Evolutionary conservation across 129 eudicot species (phyloP), one percentile per base, ranked within the genome.

Genomic region (Saussurea involucrata): DNA sequence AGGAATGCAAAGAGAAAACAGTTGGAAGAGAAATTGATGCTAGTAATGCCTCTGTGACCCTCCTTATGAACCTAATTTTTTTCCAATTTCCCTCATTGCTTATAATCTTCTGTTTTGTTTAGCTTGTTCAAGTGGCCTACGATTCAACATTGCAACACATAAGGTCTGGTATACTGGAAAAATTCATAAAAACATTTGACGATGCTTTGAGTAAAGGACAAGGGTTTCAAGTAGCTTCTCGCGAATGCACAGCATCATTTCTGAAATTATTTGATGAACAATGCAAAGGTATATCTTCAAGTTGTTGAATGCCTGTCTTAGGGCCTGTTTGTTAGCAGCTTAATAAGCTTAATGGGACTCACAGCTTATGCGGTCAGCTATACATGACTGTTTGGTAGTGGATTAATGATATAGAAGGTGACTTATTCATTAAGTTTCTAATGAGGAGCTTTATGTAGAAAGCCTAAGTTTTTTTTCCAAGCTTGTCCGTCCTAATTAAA

Each of bases 21-120:
- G 68, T 72, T 95, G 86, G 97, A 86, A 84, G 99, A 95, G 70
- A 95, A 86, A 83, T 83, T 95, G 82, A 76, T 95, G 82, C 99
- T 88, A 74, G 99, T 95, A 85, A 79, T 65, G 65, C 31, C 65
- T 76, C 44, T 29, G 36, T 25, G 46, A 31, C 21, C 46, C 69
- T 74, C 22, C 61, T 0, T 33, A 60, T 73, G 4, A 58, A 58
- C 24, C 6, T 7, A 24, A 36, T 36, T 63, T 15, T 2, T 74
- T 25, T 58, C 68, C 72, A 27, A 36, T 74, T 18, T 44, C 8
- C 6, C 76, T 70, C 49, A 46, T 69, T 49, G 13, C 28, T 64
- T 63, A 8, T 65, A 18, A 55, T 44, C 70, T 65, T 37, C 72
- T 57, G 65, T 66, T 66, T 40, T 58, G 40, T 82, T 44, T 79